These are phyloP conservation scores for Kwoniella heveanensis DNA, from an alignment of 768 basidiomycete genomes.

Conservation along the genomic window DNA sequence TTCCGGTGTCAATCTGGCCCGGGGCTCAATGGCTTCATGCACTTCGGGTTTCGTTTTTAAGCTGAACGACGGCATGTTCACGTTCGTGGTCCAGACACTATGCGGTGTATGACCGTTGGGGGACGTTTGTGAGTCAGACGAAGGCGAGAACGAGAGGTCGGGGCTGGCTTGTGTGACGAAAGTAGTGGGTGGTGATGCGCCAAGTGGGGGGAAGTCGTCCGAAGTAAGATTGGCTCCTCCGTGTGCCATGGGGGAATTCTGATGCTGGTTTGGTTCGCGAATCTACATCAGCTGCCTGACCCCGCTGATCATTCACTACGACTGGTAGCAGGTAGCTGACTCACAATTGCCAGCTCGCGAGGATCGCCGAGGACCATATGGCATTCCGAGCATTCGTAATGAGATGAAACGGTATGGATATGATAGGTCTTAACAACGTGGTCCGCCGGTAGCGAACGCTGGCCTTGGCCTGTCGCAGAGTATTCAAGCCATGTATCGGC, in stretches of 20 bases:
- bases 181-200: not conserved
- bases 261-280: not conserved
- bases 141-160: not conserved
- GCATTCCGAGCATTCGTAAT: constrained; percentile 4
- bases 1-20: not conserved
- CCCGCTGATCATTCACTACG: no score
- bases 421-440: not conserved
- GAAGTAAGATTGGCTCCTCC: constrained; percentile 3
- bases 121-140: not conserved
- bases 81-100: not conserved
- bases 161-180: not conserved
- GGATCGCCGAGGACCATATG: constrained; percentile 2
- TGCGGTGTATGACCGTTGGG: not conserved
- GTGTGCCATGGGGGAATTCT: not conserved
- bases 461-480: not conserved
- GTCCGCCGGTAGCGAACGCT: not conserved
- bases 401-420: constrained; percentile 1
- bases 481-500: not conserved
- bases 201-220: constrained; percentile 8
- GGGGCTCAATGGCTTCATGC: no score
- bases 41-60: not conserved
- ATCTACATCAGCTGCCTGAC: no score
- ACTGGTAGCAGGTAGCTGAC: no score
- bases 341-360: not conserved
- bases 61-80: not conserved